These are phyloP conservation scores for Cyclostephanos invisitatus DNA, from an alignment of 108 stramenopile species.

Conservation along the genomic window DNA sequence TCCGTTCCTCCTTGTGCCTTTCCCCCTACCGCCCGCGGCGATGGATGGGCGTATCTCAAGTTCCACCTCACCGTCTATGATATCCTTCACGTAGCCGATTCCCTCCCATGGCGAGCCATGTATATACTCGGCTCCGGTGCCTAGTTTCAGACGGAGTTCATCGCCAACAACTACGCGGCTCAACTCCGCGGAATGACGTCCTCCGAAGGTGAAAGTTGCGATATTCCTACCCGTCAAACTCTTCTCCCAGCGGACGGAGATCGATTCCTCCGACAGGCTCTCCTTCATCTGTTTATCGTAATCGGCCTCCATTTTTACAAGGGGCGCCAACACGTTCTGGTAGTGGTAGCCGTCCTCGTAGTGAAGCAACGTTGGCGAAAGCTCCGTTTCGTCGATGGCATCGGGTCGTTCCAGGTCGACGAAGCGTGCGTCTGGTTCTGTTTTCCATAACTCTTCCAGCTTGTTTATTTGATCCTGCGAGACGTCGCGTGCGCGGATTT, in stretches of 20 bases:
- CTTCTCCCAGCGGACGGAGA: slow-evolving; percentile 92
- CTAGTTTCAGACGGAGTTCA: slow-evolving; percentile 89
- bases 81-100: slow-evolving; percentile 87
- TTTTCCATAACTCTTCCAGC: slow-evolving; percentile 96
- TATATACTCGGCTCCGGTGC: slow-evolving; percentile 74
- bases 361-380: slow-evolving; percentile 78
- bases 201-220: slow-evolving; percentile 81
- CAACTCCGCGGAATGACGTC: slow-evolving; percentile 69
- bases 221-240: slow-evolving; percentile 85
- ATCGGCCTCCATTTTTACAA: slow-evolving; percentile 98
- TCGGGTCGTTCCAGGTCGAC: slow-evolving; percentile 90
- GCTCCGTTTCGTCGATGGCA: slow-evolving; percentile 83
- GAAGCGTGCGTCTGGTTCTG: slow-evolving; percentile 89
- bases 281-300: slow-evolving; percentile 97
- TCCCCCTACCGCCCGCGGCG: slow-evolving; percentile 37
- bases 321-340: slow-evolving; percentile 95
- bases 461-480: slow-evolving; percentile 89
- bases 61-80: slow-evolving; percentile 91
- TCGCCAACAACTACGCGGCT: slow-evolving; percentile 92
- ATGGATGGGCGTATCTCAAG: slow-evolving; percentile 69
- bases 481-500: slow-evolving; percentile 81
- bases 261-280: slow-evolving; percentile 82
- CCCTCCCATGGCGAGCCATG: slow-evolving; percentile 91
- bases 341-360: slow-evolving; percentile 99
- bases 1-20: slow-evolving; percentile 12